phyloP scores from a whole-genome alignment of 164 flowering plant genomes.

The Platanus orientalis region DNA sequence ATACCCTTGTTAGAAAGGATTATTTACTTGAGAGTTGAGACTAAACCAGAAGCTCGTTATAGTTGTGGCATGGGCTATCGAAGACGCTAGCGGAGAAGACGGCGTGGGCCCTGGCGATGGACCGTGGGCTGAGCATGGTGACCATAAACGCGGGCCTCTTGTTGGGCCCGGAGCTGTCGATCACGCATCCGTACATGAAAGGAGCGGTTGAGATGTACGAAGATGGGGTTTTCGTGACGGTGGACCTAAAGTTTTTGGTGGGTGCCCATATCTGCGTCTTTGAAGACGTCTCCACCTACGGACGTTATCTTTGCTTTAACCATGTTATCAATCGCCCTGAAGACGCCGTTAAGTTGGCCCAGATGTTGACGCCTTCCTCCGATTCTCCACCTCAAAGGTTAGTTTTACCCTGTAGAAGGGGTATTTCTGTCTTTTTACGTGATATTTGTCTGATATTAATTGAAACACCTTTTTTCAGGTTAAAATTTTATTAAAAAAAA shows the following conservation, averaged over 20 bases:
- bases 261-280: slow-evolving; percentile 65
- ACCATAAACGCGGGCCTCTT: slow-evolving; percentile 61
- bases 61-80: slow-evolving; percentile 81
- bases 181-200: slow-evolving; percentile 50
- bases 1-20: neutral
- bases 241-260: slow-evolving; percentile 48
- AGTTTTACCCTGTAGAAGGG: too few species aligned
- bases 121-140: slow-evolving; percentile 70
- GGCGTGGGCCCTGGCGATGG: slow-evolving; percentile 88
- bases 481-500: too few species aligned
- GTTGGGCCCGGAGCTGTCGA: slow-evolving; percentile 36
- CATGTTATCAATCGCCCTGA: slow-evolving; percentile 39
- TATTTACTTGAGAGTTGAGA: neutral
- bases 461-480: too few species aligned
- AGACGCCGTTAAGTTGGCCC: slow-evolving; percentile 43
- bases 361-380: slow-evolving; percentile 18
- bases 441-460: too few species aligned
- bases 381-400: slow-evolving; percentile 22
- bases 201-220: slow-evolving; percentile 90
- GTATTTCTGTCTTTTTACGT: neutral
- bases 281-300: slow-evolving; percentile 58
- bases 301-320: slow-evolving; percentile 78
- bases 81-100: slow-evolving; percentile 77
- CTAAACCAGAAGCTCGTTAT: too few species aligned
- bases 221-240: slow-evolving; percentile 67